Conservation (phyloP, 768 basidiomycete genomes). For the Fomitopsis serialis region DNA sequence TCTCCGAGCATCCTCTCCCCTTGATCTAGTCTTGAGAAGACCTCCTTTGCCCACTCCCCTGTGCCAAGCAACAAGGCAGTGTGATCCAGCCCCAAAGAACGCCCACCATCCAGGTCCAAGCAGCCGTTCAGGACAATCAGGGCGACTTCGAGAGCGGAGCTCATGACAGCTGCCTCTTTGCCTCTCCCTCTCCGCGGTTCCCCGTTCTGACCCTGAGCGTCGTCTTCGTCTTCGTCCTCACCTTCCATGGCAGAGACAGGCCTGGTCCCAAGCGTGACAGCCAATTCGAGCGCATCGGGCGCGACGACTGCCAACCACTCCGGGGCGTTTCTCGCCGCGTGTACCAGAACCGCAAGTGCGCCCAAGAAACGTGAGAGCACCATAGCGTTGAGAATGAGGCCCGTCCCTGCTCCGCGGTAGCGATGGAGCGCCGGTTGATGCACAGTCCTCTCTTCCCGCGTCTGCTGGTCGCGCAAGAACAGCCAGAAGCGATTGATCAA, state of each 20-base stretch:
- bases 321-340: constrained; percentile 75
- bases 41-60: constrained; percentile 74
- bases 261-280: constrained; percentile 69
- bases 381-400: constrained; percentile 75
- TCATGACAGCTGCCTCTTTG: constrained; percentile 71
- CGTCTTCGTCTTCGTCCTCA: constrained; percentile 23
- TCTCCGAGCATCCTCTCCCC: constrained; percentile 57
- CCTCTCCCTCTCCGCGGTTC: constrained; percentile 18
- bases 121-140: constrained; percentile 73
- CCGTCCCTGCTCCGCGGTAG: constrained; percentile 74
- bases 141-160: constrained; percentile 70
- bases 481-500: constrained; percentile 92
- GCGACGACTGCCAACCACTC: constrained; percentile 80
- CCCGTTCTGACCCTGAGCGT: neutral
- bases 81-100: constrained; percentile 69
- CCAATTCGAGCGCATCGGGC: constrained; percentile 80
- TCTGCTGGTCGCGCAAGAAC: constrained; percentile 83
- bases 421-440: constrained; percentile 45
- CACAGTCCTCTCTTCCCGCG: constrained; percentile 65
- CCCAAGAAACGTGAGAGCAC: constrained; percentile 72
- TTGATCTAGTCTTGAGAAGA: constrained; percentile 61
- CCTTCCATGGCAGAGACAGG: constrained; percentile 43
- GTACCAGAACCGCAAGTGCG: constrained; percentile 73
- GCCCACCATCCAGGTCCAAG: constrained; percentile 73
- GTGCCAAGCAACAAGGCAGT: constrained; percentile 61